A percentile compares a stretch with the other conserved stretches of the same genome.
Conservation (phyloP, 2,329 filamentous ascomycete genomes). For the Hymenotorrendiella dingleyae region DNA sequence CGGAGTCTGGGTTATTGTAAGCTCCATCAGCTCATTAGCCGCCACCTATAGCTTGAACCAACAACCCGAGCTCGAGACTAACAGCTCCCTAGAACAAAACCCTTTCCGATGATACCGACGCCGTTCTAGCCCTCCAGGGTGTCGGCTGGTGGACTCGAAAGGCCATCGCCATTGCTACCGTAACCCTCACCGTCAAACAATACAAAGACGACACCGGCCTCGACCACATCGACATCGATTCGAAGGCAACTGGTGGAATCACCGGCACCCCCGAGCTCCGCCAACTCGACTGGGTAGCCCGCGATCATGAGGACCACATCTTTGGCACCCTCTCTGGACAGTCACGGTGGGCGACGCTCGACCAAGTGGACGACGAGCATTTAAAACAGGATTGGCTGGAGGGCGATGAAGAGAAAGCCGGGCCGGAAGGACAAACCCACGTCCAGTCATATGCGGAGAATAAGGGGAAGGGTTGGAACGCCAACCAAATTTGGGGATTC, state of each 20-base stretch:
- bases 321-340: slow-evolving; percentile 53
- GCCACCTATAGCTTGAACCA: background rate
- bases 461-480: slow-evolving; percentile 45
- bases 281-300: slow-evolving; percentile 46
- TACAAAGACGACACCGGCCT: slow-evolving; percentile 36
- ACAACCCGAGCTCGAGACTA: background rate
- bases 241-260: slow-evolving; percentile 57
- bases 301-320: slow-evolving; percentile 52
- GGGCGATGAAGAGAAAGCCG: slow-evolving; percentile 34
- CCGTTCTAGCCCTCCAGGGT: slow-evolving; percentile 53
- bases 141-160: slow-evolving; percentile 54
- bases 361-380: slow-evolving; percentile 34
- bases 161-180: slow-evolving; percentile 51
- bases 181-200: slow-evolving; percentile 42
- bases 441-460: slow-evolving; percentile 46
- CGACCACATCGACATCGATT: slow-evolving; percentile 51
- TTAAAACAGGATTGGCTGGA: slow-evolving; percentile 46
- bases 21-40: slow-evolving; percentile 9
- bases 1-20: slow-evolving; percentile 48
- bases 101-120: slow-evolving; percentile 51
- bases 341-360: slow-evolving; percentile 35
- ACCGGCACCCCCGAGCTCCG: slow-evolving; percentile 53
- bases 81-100: slow-evolving; percentile 47
- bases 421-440: slow-evolving; percentile 37
- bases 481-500: slow-evolving; percentile 47